phyloP scores from a whole-genome alignment of 371 early-diverging fungal species.

The Mortierella sp. region DNA sequence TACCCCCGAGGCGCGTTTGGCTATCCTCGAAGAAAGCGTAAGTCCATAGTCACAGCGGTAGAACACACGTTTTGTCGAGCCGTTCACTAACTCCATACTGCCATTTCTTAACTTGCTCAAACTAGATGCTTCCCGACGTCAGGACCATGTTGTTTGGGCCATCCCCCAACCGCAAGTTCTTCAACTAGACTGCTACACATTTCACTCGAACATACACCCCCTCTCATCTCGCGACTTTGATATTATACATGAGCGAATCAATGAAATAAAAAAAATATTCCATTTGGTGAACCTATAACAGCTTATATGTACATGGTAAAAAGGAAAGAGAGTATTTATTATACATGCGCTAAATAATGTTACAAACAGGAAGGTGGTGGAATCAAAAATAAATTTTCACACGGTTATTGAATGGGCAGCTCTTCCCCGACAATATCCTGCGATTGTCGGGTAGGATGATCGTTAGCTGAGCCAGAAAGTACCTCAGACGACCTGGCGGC shows the following conservation, averaged over 20 bases:
- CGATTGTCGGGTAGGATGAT: background rate
- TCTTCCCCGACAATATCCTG: background rate
- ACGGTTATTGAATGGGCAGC: background rate
- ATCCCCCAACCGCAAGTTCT: constrained; percentile 92
- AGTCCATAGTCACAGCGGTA: constrained; percentile 9
- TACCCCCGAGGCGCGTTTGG: constrained; percentile 92
- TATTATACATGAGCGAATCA: background rate
- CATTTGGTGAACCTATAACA: background rate
- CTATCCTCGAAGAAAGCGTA: constrained; percentile 81
- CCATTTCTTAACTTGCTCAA: constrained; percentile 25
- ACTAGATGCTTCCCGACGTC: constrained; percentile 90
- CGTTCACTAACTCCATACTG: background rate
- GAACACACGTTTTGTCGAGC: background rate
- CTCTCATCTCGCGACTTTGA: background rate
- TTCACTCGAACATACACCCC: background rate
- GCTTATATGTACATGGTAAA: too few species aligned
- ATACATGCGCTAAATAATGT: background rate
- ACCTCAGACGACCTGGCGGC: background rate
- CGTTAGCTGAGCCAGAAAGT: background rate
- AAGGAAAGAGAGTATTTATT: background rate
- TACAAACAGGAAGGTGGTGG: background rate
- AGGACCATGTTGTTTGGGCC: constrained; percentile 90
- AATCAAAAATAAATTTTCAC: background rate
- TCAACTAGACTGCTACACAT: constrained; percentile 69
- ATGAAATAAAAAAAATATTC: background rate